Conservation (phyloP, 495 filamentous ascomycete genomes). For the Bacidia gigantensis region DNA sequence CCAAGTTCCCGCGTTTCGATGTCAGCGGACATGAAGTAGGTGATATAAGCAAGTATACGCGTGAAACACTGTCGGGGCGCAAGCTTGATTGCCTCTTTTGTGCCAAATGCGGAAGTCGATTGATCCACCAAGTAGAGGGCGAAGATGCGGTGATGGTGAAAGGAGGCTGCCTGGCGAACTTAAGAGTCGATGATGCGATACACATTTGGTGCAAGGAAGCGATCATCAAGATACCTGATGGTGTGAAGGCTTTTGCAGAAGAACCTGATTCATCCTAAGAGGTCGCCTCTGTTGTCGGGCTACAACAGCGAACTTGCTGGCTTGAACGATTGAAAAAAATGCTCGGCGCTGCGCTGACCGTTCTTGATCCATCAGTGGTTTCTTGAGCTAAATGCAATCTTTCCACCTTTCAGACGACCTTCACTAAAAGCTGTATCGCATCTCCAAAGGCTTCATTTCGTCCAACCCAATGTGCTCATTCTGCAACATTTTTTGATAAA, state of each 20-base stretch:
- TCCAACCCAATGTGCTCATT: too few relatives aligned
- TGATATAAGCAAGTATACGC: constrained; percentile 32
- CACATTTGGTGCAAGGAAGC: constrained; percentile 52
- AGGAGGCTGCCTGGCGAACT: constrained; percentile 44
- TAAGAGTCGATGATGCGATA: constrained; percentile 40
- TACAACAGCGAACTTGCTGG: background rate
- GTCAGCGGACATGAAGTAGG: constrained; percentile 27
- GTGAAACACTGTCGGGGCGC: constrained; percentile 29
- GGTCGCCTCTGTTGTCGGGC: too few relatives aligned
- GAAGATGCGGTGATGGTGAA: constrained; percentile 44
- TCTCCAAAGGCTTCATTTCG: too few relatives aligned
- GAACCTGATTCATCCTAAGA: background rate
- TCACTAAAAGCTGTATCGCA: background rate
- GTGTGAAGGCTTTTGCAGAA: constrained; percentile 26
- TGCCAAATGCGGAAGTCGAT: constrained; percentile 41
- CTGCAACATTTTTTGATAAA: too few relatives aligned
- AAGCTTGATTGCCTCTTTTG: constrained; percentile 46
- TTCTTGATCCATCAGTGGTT: background rate
- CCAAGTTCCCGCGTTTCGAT: constrained; percentile 49
- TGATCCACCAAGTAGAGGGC: constrained; percentile 41
- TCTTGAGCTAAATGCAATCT: background rate
- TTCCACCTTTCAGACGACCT: background rate
- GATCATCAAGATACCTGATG: constrained; percentile 49
- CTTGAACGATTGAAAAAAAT: background rate
- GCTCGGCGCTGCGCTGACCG: background rate